phyloP scores from a whole-genome alignment of 768 basidiomycete species.

The Exsudoporus frostii region DNA sequence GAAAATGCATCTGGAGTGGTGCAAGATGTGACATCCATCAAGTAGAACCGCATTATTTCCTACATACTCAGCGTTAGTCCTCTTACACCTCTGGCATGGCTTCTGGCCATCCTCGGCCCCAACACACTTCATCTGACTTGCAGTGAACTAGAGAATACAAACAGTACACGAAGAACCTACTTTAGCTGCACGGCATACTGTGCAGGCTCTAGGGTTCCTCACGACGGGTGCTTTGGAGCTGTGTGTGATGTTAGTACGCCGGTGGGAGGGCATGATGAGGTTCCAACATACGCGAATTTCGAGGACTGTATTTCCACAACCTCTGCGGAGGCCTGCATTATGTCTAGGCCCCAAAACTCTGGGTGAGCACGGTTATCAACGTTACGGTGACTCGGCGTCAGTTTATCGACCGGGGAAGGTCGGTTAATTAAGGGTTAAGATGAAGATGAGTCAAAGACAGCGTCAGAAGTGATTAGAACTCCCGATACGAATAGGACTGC shows the following conservation, averaged over 20 bases:
- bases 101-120: conserved; percentile 82
- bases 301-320: conserved; percentile 29
- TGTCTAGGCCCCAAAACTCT: conserved; percentile 16
- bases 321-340: conserved; percentile 30
- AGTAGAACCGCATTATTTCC: conserved; percentile 1
- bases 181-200: conserved; percentile 83
- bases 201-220: conserved; percentile 65
- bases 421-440: conserved; percentile 38
- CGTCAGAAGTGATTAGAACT: conserved; percentile 3
- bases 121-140: conserved; percentile 81
- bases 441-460: conserved; percentile 20
- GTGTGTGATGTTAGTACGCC: conserved; percentile 8
- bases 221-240: conserved; percentile 44
- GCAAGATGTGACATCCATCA: conserved; percentile 14
- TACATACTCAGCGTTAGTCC: conserved; percentile 71
- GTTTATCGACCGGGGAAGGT: conserved; percentile 40
- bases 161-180: conserved; percentile 34
- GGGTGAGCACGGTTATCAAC: conserved; percentile 35
- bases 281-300: conserved; percentile 25
- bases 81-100: conserved; percentile 80
- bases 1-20: conserved; percentile 62
- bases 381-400: conserved; percentile 40
- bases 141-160: conserved; percentile 15
- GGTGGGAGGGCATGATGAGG: conserved; percentile 4
- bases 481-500: not conserved